Evolutionary conservation across 1,284 basidiomycete genomes (phyloP).

Genomic region (Microbotryum scabiosae): DNA sequence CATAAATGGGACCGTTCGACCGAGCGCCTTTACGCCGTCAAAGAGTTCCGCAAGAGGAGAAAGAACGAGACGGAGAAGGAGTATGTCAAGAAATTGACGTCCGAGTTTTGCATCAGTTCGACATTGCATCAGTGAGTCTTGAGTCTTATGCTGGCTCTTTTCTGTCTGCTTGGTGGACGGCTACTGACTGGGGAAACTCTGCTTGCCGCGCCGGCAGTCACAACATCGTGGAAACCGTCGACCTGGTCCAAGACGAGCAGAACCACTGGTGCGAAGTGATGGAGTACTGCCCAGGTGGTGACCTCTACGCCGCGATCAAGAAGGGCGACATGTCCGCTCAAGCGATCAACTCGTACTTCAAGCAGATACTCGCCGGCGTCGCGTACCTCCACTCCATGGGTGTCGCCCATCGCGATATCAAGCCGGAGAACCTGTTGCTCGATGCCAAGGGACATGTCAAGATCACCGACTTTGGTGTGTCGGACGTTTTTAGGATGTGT

Average conservation of each 20-base stretch:
- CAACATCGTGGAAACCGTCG: constrained; percentile 97
- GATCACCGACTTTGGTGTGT: constrained; percentile 98
- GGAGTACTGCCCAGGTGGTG: constrained; percentile 97
- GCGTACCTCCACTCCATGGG: constrained; percentile 89
- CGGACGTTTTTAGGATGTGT: constrained; percentile 93
- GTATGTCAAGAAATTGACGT: constrained; percentile 98
- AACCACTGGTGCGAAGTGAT: constrained; percentile 99
- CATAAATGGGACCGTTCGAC: constrained; percentile 97
- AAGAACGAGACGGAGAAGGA: constrained; percentile 99
- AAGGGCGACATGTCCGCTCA: constrained; percentile 88
- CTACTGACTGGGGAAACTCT: not conserved
- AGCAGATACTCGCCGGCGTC: constrained; percentile 85
- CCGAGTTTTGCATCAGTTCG: constrained; percentile 98
- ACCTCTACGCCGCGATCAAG: constrained; percentile 96
- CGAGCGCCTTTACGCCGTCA: constrained; percentile 98
- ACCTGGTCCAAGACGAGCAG: constrained; percentile 92
- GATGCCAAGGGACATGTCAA: constrained; percentile 90
- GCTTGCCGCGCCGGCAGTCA: constrained; percentile 37
- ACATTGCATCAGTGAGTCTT: constrained; percentile 67
- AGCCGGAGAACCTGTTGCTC: constrained; percentile 94
- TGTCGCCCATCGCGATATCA: constrained; percentile 95
- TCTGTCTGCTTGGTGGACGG: not conserved
- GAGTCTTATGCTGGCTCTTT: not conserved
- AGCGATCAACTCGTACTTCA: constrained; percentile 97
- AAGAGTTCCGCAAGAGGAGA: constrained; percentile 96